Base-by-base conservation (phyloP, 129 eudicot species). In the Flaveria linearis region DNA sequence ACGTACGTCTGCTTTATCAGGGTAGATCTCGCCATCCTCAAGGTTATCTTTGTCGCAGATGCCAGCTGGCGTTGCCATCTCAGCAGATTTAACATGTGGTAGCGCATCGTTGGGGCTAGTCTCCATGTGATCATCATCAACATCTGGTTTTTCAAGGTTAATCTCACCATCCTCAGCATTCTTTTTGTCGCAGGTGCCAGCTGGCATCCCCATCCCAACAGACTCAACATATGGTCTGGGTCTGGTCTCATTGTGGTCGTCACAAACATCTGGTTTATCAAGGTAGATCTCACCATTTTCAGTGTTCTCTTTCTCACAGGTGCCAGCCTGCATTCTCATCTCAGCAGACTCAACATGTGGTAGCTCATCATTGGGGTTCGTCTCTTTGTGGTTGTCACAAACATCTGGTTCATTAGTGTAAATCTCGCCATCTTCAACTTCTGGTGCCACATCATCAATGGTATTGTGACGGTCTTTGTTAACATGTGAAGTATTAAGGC, bases 401-500 rank as follows among this genome's bases (percentile, higher is more conserved):
- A 58, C 23, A 53, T 53, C 23, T 53, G 23, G 60, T 53, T n/a
- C 17, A 15, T 70, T 23, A 49, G 61, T 45, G 22, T 8, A 16
- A 47, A 50, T 58, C 53, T 49, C 53, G 14, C 17, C 53, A 49
- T 12, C 17, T 63, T 77, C 75, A 7, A 33, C 69, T 30, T 63
- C 45, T 16, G 5, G 12, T 63, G 68, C 68, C 10, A 13, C 18
- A 25, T 28, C 10, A 14, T 12, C 63, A 46, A 57, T 42, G 0
- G 63, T 47, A 9, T 26, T 58, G n/a, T 46, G 36, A 49, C 28
- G 18, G 25, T n/a, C 49, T 71, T 26, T 76, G 15, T 56, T 26
- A 70, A 57, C 64, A 55, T 72, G 80, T 18, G 82, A 71, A 60
- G 66, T 11, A 16, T 65, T 73, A 72, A 57, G 55, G 42, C 79